These are phyloP conservation scores for Colletotrichum sidae DNA, from an alignment of 2,329 filamentous ascomycete species.

Conservation along the genomic window DNA sequence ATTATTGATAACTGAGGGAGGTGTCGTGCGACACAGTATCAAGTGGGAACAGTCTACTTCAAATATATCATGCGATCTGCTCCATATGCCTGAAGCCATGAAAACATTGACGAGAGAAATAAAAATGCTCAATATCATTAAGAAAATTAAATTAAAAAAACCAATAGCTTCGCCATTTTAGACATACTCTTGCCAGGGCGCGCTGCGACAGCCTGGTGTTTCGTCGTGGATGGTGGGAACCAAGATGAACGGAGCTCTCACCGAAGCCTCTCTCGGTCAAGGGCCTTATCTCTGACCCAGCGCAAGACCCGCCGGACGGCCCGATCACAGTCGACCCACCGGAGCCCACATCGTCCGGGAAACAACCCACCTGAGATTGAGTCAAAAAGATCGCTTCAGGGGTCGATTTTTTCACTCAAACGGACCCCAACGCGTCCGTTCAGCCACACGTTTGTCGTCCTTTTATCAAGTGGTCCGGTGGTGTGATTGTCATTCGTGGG, in stretches of 20 bases:
- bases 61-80: too few relatives aligned
- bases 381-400: background rate
- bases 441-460: constrained; percentile 3
- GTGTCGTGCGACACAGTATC: too few relatives aligned
- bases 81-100: too few relatives aligned
- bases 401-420: background rate
- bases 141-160: too few relatives aligned
- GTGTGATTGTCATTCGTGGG: constrained; percentile 9
- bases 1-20: too few relatives aligned
- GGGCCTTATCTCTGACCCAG: background rate
- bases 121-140: too few relatives aligned
- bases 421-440: constrained; percentile 9
- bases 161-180: too few relatives aligned
- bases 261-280: background rate
- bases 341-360: constrained; percentile 17
- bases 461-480: background rate
- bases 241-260: background rate
- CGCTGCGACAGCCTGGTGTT: too few relatives aligned
- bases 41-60: too few relatives aligned
- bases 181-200: too few relatives aligned
- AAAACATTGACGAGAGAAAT: too few relatives aligned
- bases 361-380: constrained; percentile 18
- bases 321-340: constrained; percentile 4
- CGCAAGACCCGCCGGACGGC: background rate
- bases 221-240: too few relatives aligned